phyloP scores from a whole-genome alignment of 1,139 yeast genomes.

The Tardiomyces digboiensis region DNA sequence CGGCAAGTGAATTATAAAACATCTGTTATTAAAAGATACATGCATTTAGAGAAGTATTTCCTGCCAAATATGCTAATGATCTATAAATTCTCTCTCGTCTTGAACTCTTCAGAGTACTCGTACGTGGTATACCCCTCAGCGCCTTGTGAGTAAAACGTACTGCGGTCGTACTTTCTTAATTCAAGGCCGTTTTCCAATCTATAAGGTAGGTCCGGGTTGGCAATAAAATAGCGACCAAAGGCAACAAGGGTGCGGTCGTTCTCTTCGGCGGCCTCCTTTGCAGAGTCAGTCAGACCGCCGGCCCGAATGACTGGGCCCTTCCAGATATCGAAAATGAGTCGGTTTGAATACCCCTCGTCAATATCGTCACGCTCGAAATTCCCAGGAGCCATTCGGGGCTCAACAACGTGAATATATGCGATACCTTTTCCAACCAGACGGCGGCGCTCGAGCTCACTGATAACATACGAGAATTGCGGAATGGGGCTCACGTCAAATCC shows the following conservation, averaged over 20 bases:
- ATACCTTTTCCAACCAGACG: slow-evolving; percentile 16
- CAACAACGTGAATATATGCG: slow-evolving; percentile 7
- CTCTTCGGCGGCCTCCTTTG: slow-evolving; percentile 14
- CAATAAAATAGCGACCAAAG: slow-evolving; percentile 37
- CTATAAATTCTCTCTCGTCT: no score
- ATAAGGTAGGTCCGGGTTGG: slow-evolving; percentile 45
- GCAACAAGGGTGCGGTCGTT: slow-evolving; percentile 32
- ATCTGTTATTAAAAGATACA: no score
- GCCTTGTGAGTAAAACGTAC: slow-evolving; percentile 27
- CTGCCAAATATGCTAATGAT: no score
- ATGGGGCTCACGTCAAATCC: slow-evolving; percentile 14
- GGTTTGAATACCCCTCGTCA: slow-evolving; percentile 16
- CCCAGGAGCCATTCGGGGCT: slow-evolving; percentile 8
- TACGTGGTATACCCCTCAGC: slow-evolving; percentile 8
- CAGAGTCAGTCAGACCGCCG: slow-evolving; percentile 29
- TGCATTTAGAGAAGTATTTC: no score
- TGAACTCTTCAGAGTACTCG: background rate
- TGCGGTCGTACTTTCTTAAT: slow-evolving; percentile 31
- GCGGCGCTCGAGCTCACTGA: slow-evolving; percentile 21
- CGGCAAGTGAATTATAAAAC: no score
- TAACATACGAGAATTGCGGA: slow-evolving; percentile 22
- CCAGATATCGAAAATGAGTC: slow-evolving; percentile 34
- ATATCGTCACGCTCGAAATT: background rate
- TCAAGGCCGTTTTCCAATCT: slow-evolving; percentile 32
- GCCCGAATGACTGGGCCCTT: slow-evolving; percentile 39